Base-by-base conservation (phyloP, 1,284 basidiomycete genomes). In the Lignosus rhinocerotis region DNA sequence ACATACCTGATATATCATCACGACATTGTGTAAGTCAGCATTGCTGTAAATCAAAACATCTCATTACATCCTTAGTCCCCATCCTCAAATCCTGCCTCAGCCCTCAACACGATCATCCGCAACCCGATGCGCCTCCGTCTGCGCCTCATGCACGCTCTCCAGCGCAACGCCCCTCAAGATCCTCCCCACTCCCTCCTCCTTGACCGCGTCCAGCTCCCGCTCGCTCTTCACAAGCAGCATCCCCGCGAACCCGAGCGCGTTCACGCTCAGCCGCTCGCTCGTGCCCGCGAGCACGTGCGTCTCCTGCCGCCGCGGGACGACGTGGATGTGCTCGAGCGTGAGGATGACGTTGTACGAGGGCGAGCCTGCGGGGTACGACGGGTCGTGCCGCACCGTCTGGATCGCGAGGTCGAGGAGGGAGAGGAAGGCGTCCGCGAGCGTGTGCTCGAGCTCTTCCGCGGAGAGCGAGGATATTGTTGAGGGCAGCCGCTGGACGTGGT, bases 171-270 rank as follows among this genome's bases (percentile, higher is more conserved):
- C 78, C 55, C 75, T 73, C 65, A 92, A 71, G 42, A 92, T 86
- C 60, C 76, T 83, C 12, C 78, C 76, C 31, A 88, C 73, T 2
- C 84, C 80, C 70, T 86, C 84, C 54, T 74, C 75, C 71, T 83
- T 83, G 41, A 94, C 82, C 0, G 80, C 81, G 58, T 84, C 82
- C 50, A 92, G 71, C 75, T 94, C 91, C 19, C 78, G 78, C 58
- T 88, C 83, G 64, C 87, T 92, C 76, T 88, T 92, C 43, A 92
- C 92, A 51, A 96, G 81, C 59, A 95, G 68, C 85, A 92, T 84
- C 2, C 94, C 93, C 12, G 92, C 90, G 70, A 88, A 95, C n/a
- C 91, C 94, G 38, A 94, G 80, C 48, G 93, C 81, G 71, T 96
- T 95, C 36, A 96, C 79, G 64, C 84, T 84, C 44, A 96, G 71